These are phyloP conservation scores for Hypoxylon trugodes DNA, from an alignment of 495 filamentous ascomycete species.

Conservation along the genomic window DNA sequence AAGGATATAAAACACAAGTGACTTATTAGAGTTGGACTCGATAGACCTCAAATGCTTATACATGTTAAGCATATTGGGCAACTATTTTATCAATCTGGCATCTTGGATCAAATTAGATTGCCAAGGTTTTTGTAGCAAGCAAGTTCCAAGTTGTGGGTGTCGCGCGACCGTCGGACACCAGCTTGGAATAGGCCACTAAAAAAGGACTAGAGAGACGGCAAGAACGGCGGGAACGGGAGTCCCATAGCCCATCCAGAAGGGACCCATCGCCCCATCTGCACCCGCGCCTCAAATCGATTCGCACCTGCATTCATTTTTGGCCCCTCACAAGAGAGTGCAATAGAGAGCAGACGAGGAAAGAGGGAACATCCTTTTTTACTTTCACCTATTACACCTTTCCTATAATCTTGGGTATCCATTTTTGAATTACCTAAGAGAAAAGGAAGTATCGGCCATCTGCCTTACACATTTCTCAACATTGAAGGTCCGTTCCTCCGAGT, in stretches of 20 bases:
- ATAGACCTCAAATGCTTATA: neutral
- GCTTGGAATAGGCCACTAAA: conserved; percentile 20
- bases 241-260: conserved; percentile 25
- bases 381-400: neutral
- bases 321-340: neutral
- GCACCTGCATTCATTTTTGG: conserved; percentile 19
- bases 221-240: conserved; percentile 41
- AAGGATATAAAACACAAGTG: neutral
- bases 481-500: neutral
- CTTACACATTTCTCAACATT: too few relatives aligned
- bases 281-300: conserved; percentile 21
- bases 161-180: conserved; percentile 31
- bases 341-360: conserved; percentile 5
- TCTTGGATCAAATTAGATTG: too few relatives aligned
- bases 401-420: too few relatives aligned
- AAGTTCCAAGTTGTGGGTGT: conserved; percentile 16
- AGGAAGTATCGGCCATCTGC: too few relatives aligned
- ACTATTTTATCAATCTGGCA: too few relatives aligned
- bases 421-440: too few relatives aligned
- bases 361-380: conserved; percentile 5
- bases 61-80: conserved; percentile 4
- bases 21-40: conserved; percentile 19
- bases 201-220: conserved; percentile 25
- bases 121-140: too few relatives aligned
- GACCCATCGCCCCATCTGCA: conserved; percentile 40